Base-by-base conservation (phyloP, 2,329 filamentous ascomycete genomes). In the Penicillium sp. region DNA sequence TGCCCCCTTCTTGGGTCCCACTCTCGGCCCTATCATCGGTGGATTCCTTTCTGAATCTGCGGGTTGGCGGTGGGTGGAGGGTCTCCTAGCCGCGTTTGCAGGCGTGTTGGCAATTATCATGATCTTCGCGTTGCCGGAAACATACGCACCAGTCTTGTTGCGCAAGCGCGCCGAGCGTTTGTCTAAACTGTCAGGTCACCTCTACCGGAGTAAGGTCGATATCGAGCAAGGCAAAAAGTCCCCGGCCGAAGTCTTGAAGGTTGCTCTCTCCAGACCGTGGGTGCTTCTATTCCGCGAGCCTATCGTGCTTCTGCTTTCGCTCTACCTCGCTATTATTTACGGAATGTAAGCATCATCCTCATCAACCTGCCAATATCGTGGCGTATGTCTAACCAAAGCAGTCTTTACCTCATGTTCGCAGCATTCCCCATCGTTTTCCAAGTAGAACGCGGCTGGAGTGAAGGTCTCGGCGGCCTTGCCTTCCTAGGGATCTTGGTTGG, bases 401-500 rank as follows among this genome's bases (percentile, higher is more conserved):
- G 48, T 46, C 67, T 83, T 2, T 84, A 83, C 64, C 75, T 83
- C 63, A 77, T 85, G 64, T 85, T 86, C 60, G 79, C 79, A 13
- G 82, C 83, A 9, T 83, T 84, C 67, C 83, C 83, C 5, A 85
- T 89, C 61, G 86, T 90, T 27, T 90, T 86, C 68, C 79, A 86
- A 63, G 62, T 80, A 55, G 64, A 75, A 36, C 81, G 85, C 47
- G 81, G 82, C 34, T 88, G 85, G 83, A 79, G 75, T 8, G 67
- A 77, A 32, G 83, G 84, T 24, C 75, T 85, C 31, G 81, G 83
- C 39, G 84, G 85, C 16, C 77, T 89, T 0, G 79, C 88, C 1
- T 89, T 90, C 70, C 67, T 90, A 18, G 88, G 88, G 36, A 82
- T 90, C 5, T 81, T 83, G 9, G 80, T 88, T 24, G 88, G 88